phyloP scores from a whole-genome alignment of 805 yeast genomes.

The Candida manassasensis region DNA sequence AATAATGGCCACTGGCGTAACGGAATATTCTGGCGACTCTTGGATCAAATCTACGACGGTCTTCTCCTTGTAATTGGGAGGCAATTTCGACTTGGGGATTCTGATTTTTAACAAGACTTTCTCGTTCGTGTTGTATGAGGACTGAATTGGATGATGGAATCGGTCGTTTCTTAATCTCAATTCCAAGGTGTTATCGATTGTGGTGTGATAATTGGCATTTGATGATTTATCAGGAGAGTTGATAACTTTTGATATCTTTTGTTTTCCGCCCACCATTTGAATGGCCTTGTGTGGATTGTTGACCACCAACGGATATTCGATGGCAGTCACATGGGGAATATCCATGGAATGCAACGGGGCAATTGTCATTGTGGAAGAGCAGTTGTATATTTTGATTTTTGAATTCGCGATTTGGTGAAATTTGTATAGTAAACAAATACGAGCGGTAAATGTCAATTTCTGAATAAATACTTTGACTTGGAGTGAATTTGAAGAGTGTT shows the following conservation, averaged over 20 bases:
- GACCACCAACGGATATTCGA: conserved; percentile 77
- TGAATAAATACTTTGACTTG: too few relatives aligned
- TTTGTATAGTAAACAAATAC: too few relatives aligned
- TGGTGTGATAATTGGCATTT: conserved; percentile 17
- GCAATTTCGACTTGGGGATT: conserved; percentile 52
- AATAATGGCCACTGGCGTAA: conserved; percentile 63
- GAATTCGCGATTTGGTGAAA: too few relatives aligned
- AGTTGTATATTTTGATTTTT: too few relatives aligned
- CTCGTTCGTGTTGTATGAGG: conserved; percentile 49
- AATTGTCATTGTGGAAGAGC: conserved; percentile 5
- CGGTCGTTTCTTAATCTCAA: conserved; percentile 38
- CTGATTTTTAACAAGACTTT: conserved; percentile 55
- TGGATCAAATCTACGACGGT: conserved; percentile 38
- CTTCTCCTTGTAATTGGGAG: conserved; percentile 30
- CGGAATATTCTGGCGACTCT: conserved; percentile 28
- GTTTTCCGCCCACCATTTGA: conserved; percentile 62
- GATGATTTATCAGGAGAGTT: conserved; percentile 26
- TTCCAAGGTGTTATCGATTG: conserved; percentile 35
- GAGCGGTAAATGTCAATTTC: too few relatives aligned
- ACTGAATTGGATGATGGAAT: conserved; percentile 60
- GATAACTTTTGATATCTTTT: conserved; percentile 37
- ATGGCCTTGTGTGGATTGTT: conserved; percentile 60
- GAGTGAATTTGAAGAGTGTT: too few relatives aligned
- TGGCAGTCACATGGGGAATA: conserved; percentile 66
- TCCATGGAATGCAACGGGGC: conserved; percentile 63